phyloP scores from a whole-genome alignment of 2,329 filamentous ascomycete species.

The Aspergillus proliferans region DNA sequence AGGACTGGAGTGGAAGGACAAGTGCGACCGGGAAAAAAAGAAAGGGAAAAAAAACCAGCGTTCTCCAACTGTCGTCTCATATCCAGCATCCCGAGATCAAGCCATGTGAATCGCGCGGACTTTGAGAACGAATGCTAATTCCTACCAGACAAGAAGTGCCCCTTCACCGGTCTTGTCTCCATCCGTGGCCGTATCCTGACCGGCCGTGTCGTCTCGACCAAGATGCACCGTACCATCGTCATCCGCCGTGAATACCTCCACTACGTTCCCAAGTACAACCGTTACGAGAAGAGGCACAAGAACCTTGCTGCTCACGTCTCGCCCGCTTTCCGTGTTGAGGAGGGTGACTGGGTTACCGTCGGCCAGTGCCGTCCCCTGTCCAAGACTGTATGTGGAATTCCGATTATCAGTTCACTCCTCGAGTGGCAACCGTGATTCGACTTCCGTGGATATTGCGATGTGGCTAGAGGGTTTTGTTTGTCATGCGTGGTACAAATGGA shows the following conservation, averaged over 20 bases:
- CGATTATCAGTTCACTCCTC: not conserved
- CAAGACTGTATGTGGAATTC: slow-evolving; percentile 81
- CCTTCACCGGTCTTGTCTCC: slow-evolving; percentile 97
- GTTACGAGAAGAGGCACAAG: slow-evolving; percentile 99
- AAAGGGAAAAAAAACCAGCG: slow-evolving; percentile 1
- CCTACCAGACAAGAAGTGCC: slow-evolving; percentile 96
- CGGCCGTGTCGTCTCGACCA: slow-evolving; percentile 97
- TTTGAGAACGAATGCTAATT: slow-evolving; percentile 19
- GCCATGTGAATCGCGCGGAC: not conserved
- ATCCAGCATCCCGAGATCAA: slow-evolving; percentile 7
- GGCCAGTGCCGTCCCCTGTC: slow-evolving; percentile 98
- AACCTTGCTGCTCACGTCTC: slow-evolving; percentile 99
- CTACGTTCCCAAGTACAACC: slow-evolving; percentile 98
- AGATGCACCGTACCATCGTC: slow-evolving; percentile 99
- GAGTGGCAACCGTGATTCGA: not conserved
- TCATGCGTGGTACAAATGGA: not conserved
- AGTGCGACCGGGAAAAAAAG: not conserved
- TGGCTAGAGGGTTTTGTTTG: not conserved
- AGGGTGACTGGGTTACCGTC: slow-evolving; percentile 98
- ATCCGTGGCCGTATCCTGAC: slow-evolving; percentile 99
- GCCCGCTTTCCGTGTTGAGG: slow-evolving; percentile 99
- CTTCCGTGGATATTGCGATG: not conserved
- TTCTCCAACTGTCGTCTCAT: slow-evolving; percentile 7
- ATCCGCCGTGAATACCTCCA: slow-evolving; percentile 99
- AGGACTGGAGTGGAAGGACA: not conserved